Base-by-base conservation (phyloP, 257 asterid genomes). In the Fraxinus excelsior region DNA sequence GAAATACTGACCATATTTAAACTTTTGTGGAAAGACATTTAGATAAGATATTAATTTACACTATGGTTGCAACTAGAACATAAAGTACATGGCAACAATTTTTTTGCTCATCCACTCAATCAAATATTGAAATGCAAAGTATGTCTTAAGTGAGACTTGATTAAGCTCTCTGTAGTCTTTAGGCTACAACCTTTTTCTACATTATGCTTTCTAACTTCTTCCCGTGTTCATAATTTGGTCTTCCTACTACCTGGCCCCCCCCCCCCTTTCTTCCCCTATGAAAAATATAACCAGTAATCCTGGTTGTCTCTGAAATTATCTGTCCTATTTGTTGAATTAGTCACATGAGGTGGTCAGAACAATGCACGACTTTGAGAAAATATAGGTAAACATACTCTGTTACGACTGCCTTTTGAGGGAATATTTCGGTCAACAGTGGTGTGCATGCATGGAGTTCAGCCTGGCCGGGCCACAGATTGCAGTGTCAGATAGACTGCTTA, bases 1-100 rank as follows among this genome's bases (percentile, higher is more conserved):
- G 49, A 60, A 66, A 53, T 32, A 3, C 16, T 26, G 82, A 46
- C 46, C 68, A 16, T 62, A 25, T 18, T 19, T 79, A n/a, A 29
- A 34, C 34, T 9, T 79, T 14, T 58, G 21, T n/a, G 49, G 44
- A 37, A 32, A 66, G 78, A 34, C 7, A n/a, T 28, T 62, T 35
- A 21, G 19, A 34, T 23, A 21, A 42, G 31, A 46, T 58, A 65
- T 21, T 21, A 32, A 40, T 72, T 29, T 18, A n/a, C 35, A 23
- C 42, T 51, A 35, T 71, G 56, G 82, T 73, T 67, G 26, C 75
- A 13, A 38, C 26, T 29, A 67, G 5, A 51, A 40, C 64, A 49
- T 42, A 18, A 79, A 70, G 5, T 75, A 65, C 19, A 51, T n/a
- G 60, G 7, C 72, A 21, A 28, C 66, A 58, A 7, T n/a, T n/a